Base-by-base conservation (phyloP, 1,284 basidiomycete genomes). In the Fomes fomentarius region DNA sequence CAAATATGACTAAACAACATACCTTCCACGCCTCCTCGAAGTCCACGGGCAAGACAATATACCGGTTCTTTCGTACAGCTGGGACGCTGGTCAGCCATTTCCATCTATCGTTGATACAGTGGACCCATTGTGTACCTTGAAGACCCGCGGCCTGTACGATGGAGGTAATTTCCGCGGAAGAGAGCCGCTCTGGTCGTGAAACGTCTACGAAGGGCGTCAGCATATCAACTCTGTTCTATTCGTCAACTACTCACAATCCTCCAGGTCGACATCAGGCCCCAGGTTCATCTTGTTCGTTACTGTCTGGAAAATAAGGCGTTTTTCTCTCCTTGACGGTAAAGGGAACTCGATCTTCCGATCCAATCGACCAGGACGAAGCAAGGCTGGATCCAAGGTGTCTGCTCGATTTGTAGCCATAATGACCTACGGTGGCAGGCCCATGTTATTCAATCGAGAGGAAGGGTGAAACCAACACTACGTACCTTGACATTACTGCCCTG, bases 321-420 rank as follows among this genome's bases (percentile, higher is more conserved):
- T 94, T 76, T 99, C 97, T 65, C 97, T 85, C 56, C 97, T 80
- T 25, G 93, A 94, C 26, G 97, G 97, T 47, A 92, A 79, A 4
- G 97, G 97, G 79, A 99, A 99, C 74, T 99, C 97, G 63, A 99
- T 99, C 80, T 99, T 99, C 68, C 97, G 81, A 76, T 99, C 97
- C 14, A 99, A 80, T 70, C 97, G 94, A 70, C 97, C 97, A 40
- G 97, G 97, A 69, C 97, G 94, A 25, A 99, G 86, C 49, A 99
- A 77, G 15, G 97, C 97, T 52, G 97, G 97, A 74, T 99, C 95
- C 33, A 98, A 81, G 1, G 95, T 98, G 73, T 98, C 95, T 50
- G 93, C 93, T 68, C 95, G 89, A 75, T 98, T 98, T 39, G 95
- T 98, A 28, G 95, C 96, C 96, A 98, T 98, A 69, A 98, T 98